Evolutionary conservation across 1,284 basidiomycete genomes (phyloP).

Genomic region (Tilletia setariae): DNA sequence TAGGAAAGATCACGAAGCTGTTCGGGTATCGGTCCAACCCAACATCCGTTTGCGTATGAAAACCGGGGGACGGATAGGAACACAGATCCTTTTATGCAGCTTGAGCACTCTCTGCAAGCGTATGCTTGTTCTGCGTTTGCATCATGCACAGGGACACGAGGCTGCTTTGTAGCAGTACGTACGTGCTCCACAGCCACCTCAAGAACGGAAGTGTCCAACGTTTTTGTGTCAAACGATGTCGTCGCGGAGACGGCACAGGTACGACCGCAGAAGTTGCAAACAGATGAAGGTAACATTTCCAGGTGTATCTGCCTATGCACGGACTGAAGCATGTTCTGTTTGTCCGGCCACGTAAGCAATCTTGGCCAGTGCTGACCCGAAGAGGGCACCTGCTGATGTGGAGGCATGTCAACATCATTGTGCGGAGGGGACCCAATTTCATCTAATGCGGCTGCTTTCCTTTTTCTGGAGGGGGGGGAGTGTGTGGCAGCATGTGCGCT

Average conservation of each 20-base stretch:
- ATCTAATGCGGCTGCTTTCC: not conserved
- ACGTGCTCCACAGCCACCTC: not conserved
- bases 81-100: not conserved
- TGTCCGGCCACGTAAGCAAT: not conserved
- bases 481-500: not conserved
- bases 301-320: not conserved
- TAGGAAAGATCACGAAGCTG: not conserved
- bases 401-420: not conserved
- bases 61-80: not conserved
- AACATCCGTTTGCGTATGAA: not conserved
- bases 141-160: not conserved
- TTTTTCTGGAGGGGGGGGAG: not conserved
- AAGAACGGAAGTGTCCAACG: not conserved
- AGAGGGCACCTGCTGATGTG: not conserved
- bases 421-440: too few species aligned
- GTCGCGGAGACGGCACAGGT: not conserved
- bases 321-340: not conserved
- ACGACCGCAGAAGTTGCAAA: not conserved
- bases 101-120: not conserved
- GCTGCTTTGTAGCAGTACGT: not conserved
- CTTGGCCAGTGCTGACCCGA: not conserved
- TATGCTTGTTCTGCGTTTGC: not conserved
- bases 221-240: not conserved
- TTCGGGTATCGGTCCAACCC: not conserved
- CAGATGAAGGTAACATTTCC: not conserved